Percentiles rank a stretch among this genome's conserved stretches.
Conservation (phyloP, 495 filamentous ascomycete genomes). For the Amniculicola lignicola region DNA sequence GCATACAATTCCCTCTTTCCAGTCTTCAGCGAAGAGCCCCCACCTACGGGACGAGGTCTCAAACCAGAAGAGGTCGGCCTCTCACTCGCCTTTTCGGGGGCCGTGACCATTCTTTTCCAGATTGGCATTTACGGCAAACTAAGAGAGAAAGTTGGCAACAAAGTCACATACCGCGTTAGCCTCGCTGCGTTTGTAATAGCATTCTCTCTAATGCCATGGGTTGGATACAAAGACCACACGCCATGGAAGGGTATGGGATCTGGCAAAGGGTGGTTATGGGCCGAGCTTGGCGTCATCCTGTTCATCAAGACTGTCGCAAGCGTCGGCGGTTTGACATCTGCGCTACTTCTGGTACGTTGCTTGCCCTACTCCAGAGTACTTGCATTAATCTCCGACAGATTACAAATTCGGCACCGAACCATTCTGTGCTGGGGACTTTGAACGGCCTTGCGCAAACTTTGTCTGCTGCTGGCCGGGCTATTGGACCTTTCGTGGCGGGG, state of each 20-base stretch:
- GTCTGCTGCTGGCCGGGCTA: conserved; percentile 82
- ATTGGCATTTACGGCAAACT: conserved; percentile 75
- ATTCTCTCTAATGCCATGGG: conserved; percentile 84
- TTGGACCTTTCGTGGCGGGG: conserved; percentile 85
- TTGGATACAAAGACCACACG: conserved; percentile 66
- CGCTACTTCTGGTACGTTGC: conserved; percentile 72
- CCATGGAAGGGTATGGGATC: conserved; percentile 47
- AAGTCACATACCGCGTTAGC: conserved; percentile 72
- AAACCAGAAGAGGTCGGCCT: conserved; percentile 79
- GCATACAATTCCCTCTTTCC: conserved; percentile 89
- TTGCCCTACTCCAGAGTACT: background rate
- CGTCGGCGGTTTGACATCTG: conserved; percentile 84
- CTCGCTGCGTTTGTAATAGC: conserved; percentile 79
- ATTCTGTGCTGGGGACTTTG: conserved; percentile 81
- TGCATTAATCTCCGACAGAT: conserved; percentile 54
- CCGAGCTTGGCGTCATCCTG: conserved; percentile 73
- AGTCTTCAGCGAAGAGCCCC: conserved; percentile 73
- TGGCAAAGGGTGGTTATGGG: conserved; percentile 62
- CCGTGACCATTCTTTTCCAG: conserved; percentile 85
- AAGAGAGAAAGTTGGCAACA: conserved; percentile 79
- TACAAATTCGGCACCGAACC: conserved; percentile 85
- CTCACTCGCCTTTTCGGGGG: conserved; percentile 77
- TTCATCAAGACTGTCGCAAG: conserved; percentile 85
- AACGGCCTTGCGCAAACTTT: conserved; percentile 95
- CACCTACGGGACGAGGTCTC: conserved; percentile 72